Conservation (phyloP, 441 rosid species). For the Pelargonium cotyledonis region DNA sequence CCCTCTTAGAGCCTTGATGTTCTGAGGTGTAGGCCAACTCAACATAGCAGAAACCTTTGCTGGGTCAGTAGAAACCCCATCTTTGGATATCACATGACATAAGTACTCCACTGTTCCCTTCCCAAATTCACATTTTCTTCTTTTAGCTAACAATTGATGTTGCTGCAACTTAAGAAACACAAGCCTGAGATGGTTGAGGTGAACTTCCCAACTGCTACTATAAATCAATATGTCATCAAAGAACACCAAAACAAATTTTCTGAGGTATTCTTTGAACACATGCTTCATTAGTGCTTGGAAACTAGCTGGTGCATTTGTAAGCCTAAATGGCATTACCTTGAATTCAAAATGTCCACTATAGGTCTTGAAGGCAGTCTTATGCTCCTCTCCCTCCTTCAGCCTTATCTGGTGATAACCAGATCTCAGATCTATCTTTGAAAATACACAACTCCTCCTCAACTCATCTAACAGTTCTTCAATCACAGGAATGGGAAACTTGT, state of each 20-base stretch:
- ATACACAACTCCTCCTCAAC: background rate
- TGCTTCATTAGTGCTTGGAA: background rate
- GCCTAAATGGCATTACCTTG: background rate
- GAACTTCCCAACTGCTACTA: background rate
- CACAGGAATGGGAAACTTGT: background rate
- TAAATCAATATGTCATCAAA: background rate
- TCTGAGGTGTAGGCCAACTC: background rate
- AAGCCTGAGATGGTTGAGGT: background rate
- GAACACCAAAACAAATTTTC: background rate
- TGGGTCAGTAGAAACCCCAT: background rate
- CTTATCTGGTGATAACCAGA: background rate
- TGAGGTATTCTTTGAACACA: background rate
- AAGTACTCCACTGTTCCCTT: background rate
- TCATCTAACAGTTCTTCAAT: constrained; percentile 4
- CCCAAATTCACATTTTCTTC: background rate
- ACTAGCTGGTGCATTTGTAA: background rate
- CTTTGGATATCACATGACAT: background rate
- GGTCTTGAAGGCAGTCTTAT: background rate
- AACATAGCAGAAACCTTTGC: background rate
- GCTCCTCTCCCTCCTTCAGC: background rate
- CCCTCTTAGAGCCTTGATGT: background rate
- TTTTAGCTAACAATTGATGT: background rate
- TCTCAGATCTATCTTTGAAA: background rate
- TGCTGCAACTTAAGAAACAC: background rate
- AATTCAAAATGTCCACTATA: background rate